A percentile compares a stretch with the other conserved stretches of the same genome.
phyloP scores from a whole-genome alignment of 768 basidiomycete genomes.

The Sarcomyxa edulis region DNA sequence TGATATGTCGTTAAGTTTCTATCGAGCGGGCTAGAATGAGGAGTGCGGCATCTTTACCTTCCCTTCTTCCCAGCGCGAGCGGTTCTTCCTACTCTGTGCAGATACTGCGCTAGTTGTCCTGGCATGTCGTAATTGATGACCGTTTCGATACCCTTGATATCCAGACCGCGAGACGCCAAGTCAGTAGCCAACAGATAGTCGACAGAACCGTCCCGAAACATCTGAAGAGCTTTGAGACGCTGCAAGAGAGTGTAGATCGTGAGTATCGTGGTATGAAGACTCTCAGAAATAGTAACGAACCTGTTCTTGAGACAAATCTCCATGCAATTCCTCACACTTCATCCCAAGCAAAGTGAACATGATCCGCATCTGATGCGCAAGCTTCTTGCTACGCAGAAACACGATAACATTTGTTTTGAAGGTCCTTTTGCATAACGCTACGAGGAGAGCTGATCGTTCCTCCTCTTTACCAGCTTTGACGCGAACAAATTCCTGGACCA shows the following conservation, averaged over 20 bases:
- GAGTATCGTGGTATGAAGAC: no score
- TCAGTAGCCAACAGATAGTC: constrained; percentile 96
- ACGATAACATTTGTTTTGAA: constrained; percentile 84
- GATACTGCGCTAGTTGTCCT: constrained; percentile 83
- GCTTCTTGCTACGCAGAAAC: constrained; percentile 94
- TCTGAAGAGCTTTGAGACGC: constrained; percentile 82
- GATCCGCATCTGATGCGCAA: constrained; percentile 95
- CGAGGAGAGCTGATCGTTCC: constrained; percentile 73
- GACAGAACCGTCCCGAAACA: constrained; percentile 83
- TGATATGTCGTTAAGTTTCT: not conserved
- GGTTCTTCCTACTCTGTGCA: constrained; percentile 96
- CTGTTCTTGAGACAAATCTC: constrained; percentile 95
- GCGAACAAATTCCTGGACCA: constrained; percentile 93
- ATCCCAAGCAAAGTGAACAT: constrained; percentile 87
- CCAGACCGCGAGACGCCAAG: constrained; percentile 89
- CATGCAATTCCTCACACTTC: constrained; percentile 90
- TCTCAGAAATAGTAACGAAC: constrained; percentile 35
- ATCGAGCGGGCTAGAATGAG: not conserved
- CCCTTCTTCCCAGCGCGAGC: constrained; percentile 93
- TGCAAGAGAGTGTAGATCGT: constrained; percentile 28
- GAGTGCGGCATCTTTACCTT: constrained; percentile 48
- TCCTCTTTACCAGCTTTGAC: constrained; percentile 76
- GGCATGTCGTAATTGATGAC: constrained; percentile 99
- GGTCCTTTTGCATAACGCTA: constrained; percentile 81
- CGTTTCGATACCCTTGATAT: constrained; percentile 96